Base-by-base conservation (phyloP, 2,329 filamentous ascomycete genomes). In the Diaporthe destruens region DNA sequence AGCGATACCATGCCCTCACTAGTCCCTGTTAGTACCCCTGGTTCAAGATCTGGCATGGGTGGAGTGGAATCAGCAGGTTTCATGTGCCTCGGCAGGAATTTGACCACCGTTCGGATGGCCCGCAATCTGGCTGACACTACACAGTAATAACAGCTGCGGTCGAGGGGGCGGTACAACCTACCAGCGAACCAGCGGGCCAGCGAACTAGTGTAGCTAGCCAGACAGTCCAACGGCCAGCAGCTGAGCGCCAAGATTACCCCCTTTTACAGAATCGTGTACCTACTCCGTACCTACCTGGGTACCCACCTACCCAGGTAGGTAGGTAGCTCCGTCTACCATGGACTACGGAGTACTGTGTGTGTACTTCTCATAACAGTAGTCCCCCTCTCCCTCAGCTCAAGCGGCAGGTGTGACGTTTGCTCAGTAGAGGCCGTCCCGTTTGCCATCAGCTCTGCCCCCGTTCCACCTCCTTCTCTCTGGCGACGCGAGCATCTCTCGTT, bases 111-210 rank as follows among this genome's bases (percentile, higher is more conserved):
- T 34, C 47, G 53, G 20, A 47, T 29, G 47, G 61, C 61, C 61
- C 32, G 47, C 53, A 66, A 66, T 39, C 61, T 53, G 44, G n/a
- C 44, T 66, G 61, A 66, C 61, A 66, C 61, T 66, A n/a, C n/a
- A n/a, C n/a, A n/a, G n/a, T n/a, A n/a, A n/a, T n/a, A 66, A 66
- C 61, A 66, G 32, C 47, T 16, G 14, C 20, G 18, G n/a, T 29
- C n/a, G 25, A 53, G 51, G 51, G 32, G 16, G 25, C 53, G 53
- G 55, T 69, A 57, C 8, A 20, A 9, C 23, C n/a, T 53, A 69
- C 66, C n/a, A n/a, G 11, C 6, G 47, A 5, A 25, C 4, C n/a
- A 23, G 20, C 20, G 8, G 23, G 20, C 20, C 8, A 51, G n/a
- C n/a, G n/a, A n/a, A n/a, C n/a, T n/a, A n/a, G n/a, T n/a, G n/a